Percentiles rank a stretch among this genome's conserved stretches.
Conservation (phyloP, 2,329 filamentous ascomycete species). For the Colletotrichum acutatum region DNA sequence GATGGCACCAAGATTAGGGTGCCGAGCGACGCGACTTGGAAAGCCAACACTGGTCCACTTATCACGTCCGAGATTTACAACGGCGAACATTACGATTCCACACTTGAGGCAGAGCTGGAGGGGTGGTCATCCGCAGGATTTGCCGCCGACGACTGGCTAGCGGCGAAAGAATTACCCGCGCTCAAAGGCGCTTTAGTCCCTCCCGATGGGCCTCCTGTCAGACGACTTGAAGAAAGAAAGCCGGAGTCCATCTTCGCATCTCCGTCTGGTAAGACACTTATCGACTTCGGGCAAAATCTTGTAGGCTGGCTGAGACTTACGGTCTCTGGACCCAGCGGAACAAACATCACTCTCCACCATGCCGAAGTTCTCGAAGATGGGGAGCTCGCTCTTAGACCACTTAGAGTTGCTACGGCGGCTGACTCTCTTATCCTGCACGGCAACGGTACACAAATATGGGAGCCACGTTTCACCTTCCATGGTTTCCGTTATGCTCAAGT, state of each 20-base stretch:
- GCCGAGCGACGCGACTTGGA: slow-evolving; percentile 52
- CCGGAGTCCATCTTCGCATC: slow-evolving; percentile 45
- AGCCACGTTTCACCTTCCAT: slow-evolving; percentile 64
- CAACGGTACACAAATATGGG: slow-evolving; percentile 44
- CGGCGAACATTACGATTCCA: slow-evolving; percentile 61
- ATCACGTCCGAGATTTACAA: slow-evolving; percentile 59
- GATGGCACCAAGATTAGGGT: slow-evolving; percentile 44
- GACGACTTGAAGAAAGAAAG: slow-evolving; percentile 46
- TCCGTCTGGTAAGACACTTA: slow-evolving; percentile 54
- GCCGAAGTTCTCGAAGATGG: slow-evolving; percentile 65
- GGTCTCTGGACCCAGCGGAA: slow-evolving; percentile 48
- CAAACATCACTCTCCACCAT: slow-evolving; percentile 58
- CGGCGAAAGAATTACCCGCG: slow-evolving; percentile 43
- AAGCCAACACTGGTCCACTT: slow-evolving; percentile 45
- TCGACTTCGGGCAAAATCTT: slow-evolving; percentile 70
- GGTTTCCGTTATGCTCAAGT: slow-evolving; percentile 64
- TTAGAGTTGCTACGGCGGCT: slow-evolving; percentile 53
- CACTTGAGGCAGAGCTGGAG: slow-evolving; percentile 42
- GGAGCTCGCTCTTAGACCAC: slow-evolving; percentile 53
- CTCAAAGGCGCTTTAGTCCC: slow-evolving; percentile 49
- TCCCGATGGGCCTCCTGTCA: slow-evolving; percentile 57
- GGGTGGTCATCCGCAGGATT: slow-evolving; percentile 42
- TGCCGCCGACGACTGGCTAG: slow-evolving; percentile 42
- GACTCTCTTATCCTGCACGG: slow-evolving; percentile 51
- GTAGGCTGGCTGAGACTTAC: slow-evolving; percentile 60